Evolutionary conservation across 2,329 filamentous ascomycete species (phyloP).

Genomic region (Emmonsiellopsis sp.): DNA sequence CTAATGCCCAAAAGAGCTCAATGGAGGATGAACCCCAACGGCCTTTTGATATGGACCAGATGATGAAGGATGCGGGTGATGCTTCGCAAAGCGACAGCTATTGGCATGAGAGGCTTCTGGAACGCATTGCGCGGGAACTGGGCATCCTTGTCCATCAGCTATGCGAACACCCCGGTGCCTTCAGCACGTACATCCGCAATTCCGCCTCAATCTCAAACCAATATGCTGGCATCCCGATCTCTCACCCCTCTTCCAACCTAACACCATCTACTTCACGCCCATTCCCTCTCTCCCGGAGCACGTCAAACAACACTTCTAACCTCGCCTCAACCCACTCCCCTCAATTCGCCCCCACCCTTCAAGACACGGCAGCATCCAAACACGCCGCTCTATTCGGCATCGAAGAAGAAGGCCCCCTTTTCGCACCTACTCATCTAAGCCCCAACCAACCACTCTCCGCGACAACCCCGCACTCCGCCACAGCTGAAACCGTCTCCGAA

Average conservation of each 20-base stretch:
- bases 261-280: slow-evolving; percentile 4
- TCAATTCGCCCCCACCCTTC: slow-evolving; percentile 42
- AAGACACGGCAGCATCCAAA: slow-evolving; percentile 26
- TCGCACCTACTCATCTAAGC: slow-evolving; percentile 4
- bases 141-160: slow-evolving; percentile 74
- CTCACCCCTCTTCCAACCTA: slow-evolving; percentile 1
- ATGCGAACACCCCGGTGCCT: slow-evolving; percentile 78
- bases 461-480: slow-evolving; percentile 11
- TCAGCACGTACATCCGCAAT: slow-evolving; percentile 65
- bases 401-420: slow-evolving; percentile 46
- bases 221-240: slow-evolving; percentile 67
- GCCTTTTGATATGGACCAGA: slow-evolving; percentile 22
- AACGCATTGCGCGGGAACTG: slow-evolving; percentile 77
- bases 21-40: neutral
- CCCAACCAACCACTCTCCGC: slow-evolving; percentile 7
- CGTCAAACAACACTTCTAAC: slow-evolving; percentile 15
- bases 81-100: slow-evolving; percentile 19
- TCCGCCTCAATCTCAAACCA: slow-evolving; percentile 54
- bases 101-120: slow-evolving; percentile 56
- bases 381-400: slow-evolving; percentile 58
- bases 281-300: slow-evolving; percentile 9
- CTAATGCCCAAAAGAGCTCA: slow-evolving; percentile 8
- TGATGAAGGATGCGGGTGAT: slow-evolving; percentile 22
- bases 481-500: slow-evolving; percentile 27
- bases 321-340: slow-evolving; percentile 27